Evolutionary conservation across 306 rosid species (phyloP).

Genomic region (Rosa multiflora): DNA sequence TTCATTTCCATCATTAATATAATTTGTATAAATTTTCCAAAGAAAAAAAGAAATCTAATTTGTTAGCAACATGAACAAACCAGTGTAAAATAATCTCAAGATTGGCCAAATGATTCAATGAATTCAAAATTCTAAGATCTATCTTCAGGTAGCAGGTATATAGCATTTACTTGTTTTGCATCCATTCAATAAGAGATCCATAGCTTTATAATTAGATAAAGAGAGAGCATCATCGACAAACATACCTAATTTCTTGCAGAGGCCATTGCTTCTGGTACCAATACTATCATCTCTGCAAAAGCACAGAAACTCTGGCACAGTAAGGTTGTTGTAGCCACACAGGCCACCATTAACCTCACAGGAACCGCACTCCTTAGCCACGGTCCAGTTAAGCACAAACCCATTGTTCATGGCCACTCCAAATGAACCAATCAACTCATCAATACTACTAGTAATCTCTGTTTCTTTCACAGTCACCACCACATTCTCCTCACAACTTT

Average conservation of each 20-base stretch:
- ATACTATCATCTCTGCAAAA: background rate
- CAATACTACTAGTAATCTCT: background rate
- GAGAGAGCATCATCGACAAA: too few relatives aligned
- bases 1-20: too few relatives aligned
- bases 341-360: background rate
- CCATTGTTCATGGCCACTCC: background rate
- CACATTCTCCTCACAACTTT: background rate
- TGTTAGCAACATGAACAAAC: too few relatives aligned
- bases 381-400: background rate
- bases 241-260: background rate
- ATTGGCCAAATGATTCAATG: too few relatives aligned
- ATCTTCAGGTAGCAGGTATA: too few relatives aligned
- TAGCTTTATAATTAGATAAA: too few relatives aligned
- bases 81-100: too few relatives aligned
- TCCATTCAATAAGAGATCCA: too few relatives aligned
- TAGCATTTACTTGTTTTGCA: too few relatives aligned
- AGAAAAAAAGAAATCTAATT: too few relatives aligned
- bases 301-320: background rate
- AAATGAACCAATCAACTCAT: background rate
- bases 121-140: too few relatives aligned
- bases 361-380: background rate
- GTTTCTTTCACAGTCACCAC: background rate
- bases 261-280: background rate
- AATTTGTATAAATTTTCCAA: too few relatives aligned
- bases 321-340: background rate